Base-by-base conservation (phyloP, 192 early-diverging fungal species). In the Coemansia aciculifera region DNA sequence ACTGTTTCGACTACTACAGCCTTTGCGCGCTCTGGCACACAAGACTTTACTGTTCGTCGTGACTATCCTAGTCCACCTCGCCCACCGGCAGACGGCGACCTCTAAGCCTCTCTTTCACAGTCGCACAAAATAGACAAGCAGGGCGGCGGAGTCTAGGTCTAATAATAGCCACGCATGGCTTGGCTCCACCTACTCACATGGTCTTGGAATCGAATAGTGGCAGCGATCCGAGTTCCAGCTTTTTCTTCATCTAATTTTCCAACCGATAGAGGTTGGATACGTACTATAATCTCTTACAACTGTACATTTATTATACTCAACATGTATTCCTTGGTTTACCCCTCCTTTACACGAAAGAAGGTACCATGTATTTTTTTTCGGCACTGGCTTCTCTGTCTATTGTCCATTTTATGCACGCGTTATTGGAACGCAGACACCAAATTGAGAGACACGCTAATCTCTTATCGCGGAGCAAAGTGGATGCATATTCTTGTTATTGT, bases 41-140 rank as follows among this genome's bases (percentile, higher is more conserved):
- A 59, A 7, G 32, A 59, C 36, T 49, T 66, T 34, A 65, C 31
- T 23, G 37, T 60, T 37, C 57, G 62, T 17, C 70, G 76, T 37
- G 76, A 78, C 67, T 78, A 78, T 34, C 76, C 76, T 2, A 36
- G 56, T 34, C 76, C 76, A 29, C 66, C 66, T 46, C 64, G 76
- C 44, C 76, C 76, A 15, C 71, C 76, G 27, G 27, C 38, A 37
- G 76, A 78, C 42, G 67, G 72, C 37, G 60, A 46, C 59, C 36
- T 36, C 37, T 63, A 46, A 39, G 19, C 52, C 9, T 57, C 51
- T 66, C 36, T 43, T 36, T 66, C 23, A 17, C 39, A 56, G 23
- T 29, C 52, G 52, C 15, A 36, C 31, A 56, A 56, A 48, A 48
- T 48, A 21, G 17, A 36, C 39, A 40, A 15, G 39, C 10, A 15